Conservation (phyloP, 2,329 filamentous ascomycete genomes). For the Nemania diffusa region DNA sequence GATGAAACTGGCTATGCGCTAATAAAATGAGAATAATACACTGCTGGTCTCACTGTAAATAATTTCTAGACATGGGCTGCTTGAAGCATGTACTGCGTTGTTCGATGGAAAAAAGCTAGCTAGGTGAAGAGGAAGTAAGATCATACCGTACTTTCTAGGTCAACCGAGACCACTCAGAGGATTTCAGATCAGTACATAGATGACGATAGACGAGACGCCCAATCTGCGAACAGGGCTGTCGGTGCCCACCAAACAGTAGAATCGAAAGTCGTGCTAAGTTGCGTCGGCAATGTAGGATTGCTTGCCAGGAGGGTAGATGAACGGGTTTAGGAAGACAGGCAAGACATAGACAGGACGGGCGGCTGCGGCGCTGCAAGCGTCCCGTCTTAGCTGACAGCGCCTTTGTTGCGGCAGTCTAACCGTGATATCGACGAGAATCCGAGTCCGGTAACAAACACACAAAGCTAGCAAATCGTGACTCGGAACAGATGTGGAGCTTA, state of each 20-base stretch:
- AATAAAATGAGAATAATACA: background rate
- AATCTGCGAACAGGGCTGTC: conserved; percentile 11
- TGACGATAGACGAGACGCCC: conserved; percentile 1
- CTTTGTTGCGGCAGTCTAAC: conserved; percentile 39
- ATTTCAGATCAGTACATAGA: conserved; percentile 9
- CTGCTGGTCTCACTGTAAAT: background rate
- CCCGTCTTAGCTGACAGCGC: conserved; percentile 23
- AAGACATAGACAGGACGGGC: conserved; percentile 27
- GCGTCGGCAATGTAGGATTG: conserved; percentile 8
- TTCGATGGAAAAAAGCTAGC: background rate
- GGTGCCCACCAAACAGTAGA: background rate
- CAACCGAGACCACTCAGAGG: conserved; percentile 21
- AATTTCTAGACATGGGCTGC: background rate
- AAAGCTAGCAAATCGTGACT: conserved; percentile 41
- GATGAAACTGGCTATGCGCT: background rate
- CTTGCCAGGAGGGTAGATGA: conserved; percentile 34
- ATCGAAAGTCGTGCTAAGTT: conserved; percentile 1
- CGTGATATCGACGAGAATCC: conserved; percentile 28
- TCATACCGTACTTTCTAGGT: conserved; percentile 27
- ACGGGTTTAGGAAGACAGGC: conserved; percentile 38
- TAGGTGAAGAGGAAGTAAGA: conserved; percentile 1
- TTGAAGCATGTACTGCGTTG: background rate
- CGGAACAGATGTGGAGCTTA: conserved; percentile 32
- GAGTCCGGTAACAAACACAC: conserved; percentile 43
- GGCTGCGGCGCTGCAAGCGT: conserved; percentile 43